Evolutionary conservation across 1,284 basidiomycete species (phyloP), one percentile per base, ranked within the genome.

Genomic region (Thecaphora thlaspeos): DNA sequence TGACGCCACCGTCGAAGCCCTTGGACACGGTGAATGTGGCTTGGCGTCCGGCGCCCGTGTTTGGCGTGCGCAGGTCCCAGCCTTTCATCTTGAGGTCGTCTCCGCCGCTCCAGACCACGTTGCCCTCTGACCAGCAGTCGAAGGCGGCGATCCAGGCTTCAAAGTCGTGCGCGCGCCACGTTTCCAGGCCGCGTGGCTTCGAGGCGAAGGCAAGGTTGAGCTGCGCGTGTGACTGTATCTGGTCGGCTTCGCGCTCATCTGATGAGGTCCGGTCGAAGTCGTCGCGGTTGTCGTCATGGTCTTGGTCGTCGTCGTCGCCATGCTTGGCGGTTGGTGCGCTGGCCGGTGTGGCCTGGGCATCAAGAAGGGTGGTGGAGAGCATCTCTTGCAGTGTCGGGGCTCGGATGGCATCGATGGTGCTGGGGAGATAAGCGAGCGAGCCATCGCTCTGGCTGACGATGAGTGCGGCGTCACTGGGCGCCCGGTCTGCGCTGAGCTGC

Each of bases 101-200:
- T 0, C 95, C 94, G 4, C 94, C 93, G 15, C 90, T 92, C 81
- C 91, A 96, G 2, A 94, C 82, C 15, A 88, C 59, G 10, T 46
- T 50, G 0, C 67, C 60, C 14, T 47, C 44, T 17, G 43, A 56
- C 87, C 89, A 92, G 65, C 88, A 87, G 73, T 96, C 85, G 86
- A 90, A 98, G 0, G 89, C 87, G 0, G 87, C 86, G 43, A 91
- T 87, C 95, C 95, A 99, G 0, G 94, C 89, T 76, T 98, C 95
- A 71, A 86, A 87, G 56, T 92, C 90, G 75, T 98, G 95, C 5
- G 90, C 94, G 51, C 84, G 80, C 93, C 94, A 98, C 1, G 55
- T 67, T 34, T 65, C 48, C 12, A 73, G 47, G 1, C 67, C 69
- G 19, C 21, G 26, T 0, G 71, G 69, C 34, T 55, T 55, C 28